Base-by-base conservation (phyloP, 805 yeast species). In the Metschnikowia henanensis region DNA sequence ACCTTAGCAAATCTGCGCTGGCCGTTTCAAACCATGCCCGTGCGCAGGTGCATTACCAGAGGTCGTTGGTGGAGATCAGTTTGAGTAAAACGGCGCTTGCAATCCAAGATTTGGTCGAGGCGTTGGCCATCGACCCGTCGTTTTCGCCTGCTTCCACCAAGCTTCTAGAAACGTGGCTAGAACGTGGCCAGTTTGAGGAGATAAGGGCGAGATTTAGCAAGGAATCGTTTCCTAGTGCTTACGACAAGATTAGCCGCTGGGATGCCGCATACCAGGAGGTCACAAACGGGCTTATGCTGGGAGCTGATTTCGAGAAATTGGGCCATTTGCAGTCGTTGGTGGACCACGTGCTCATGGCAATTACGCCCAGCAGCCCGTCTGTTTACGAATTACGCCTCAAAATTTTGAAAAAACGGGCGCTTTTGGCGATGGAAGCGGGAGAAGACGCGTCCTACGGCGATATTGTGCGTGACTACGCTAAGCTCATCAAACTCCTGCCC, bases 1-100 rank as follows among this genome's bases (percentile, higher is more conserved):
- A 47, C 8, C 31, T 53, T n/a, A 37, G 39, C 15, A 20, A 12
- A 19, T 28, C 45, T n/a, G 37, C 29, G 6, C 16, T 16, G 25
- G 33, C 10, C 5, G 18, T 36, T 18, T 31, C 34, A 15, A 22
- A 35, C 21, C 25, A 37, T 10, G 34, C 41, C 10, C 30, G 41
- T 16, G 56, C 80, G 0, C 77, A 75, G 49, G 60, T 82, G 1
- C 72, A 75, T 47, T 81, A 77, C 57, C 83, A 80, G 56, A 73
- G 76, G 43, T 90, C 88, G 0, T 58, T 83, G 34, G 76, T 84
- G 3, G 83, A 83, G 41, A 61, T 81, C 41, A 73, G 81, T 12
- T 56, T 81, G 49, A 79, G 79, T 26, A 77, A 76, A 45, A 84
- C 79, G 23, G 50, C 60, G 25, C 66, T 68, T 30, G 84, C 91